Evolutionary conservation across 1,284 basidiomycete genomes (phyloP).

Genomic region (Fomitopsis palustris): DNA sequence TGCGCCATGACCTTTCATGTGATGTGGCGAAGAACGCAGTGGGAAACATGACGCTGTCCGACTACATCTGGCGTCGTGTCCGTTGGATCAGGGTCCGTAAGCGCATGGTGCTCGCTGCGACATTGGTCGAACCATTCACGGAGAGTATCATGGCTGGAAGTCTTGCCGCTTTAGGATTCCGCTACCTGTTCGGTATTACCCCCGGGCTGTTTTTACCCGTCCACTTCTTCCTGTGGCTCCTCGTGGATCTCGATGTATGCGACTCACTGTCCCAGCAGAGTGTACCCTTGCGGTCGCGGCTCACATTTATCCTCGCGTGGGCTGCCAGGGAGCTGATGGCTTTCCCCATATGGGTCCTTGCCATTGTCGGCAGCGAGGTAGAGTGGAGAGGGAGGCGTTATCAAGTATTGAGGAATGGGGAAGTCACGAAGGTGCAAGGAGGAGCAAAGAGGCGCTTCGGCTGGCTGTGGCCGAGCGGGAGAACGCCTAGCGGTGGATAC

Average conservation of each 20-base stretch:
- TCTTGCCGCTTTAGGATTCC: constrained; percentile 57
- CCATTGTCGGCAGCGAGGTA: constrained; percentile 77
- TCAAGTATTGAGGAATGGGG: constrained; percentile 60
- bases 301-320: constrained; percentile 77
- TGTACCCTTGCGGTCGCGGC: constrained; percentile 44
- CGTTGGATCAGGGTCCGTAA: constrained; percentile 95
- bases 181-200: constrained; percentile 50
- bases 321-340: constrained; percentile 72
- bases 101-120: constrained; percentile 84
- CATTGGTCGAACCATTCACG: constrained; percentile 85
- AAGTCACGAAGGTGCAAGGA: constrained; percentile 34
- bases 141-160: constrained; percentile 74
- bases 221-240: constrained; percentile 58
- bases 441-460: constrained; percentile 16
- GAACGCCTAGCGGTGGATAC: constrained; percentile 18
- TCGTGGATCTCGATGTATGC: constrained; percentile 72
- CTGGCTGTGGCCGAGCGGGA: not conserved
- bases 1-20: constrained; percentile 83
- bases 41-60: constrained; percentile 76
- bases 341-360: constrained; percentile 82
- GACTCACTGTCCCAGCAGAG: constrained; percentile 69
- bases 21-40: constrained; percentile 89
- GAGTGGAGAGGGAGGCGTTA: constrained; percentile 80
- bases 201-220: constrained; percentile 51
- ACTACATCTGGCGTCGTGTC: constrained; percentile 83